Base-by-base conservation (phyloP, 257 asterid genomes). In the Cynanchum wilfordii region DNA sequence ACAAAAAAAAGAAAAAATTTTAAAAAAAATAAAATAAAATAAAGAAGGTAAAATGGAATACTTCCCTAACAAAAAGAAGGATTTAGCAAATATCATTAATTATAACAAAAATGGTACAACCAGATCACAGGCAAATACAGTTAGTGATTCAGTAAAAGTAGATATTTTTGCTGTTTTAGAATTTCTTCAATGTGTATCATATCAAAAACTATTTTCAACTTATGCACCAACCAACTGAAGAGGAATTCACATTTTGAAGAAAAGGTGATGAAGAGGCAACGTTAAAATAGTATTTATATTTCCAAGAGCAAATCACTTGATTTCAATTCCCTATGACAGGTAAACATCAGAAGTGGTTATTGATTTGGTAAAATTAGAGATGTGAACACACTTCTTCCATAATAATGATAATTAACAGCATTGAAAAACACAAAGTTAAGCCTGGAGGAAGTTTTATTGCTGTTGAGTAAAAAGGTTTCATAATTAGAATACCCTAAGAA, bases 401-500 rank as follows among this genome's bases (percentile, higher is more conserved):
- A 60, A 29, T 27, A 60, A 15, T 2, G 44, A 60, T 60, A 60
- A 24, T 16, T 60, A 60, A 60, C 42, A 60, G 22, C 42, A 59
- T 29, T 24, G 0, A 15, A 15, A 56, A 27, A 55, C 12, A 13
- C 27, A 40, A 8, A 7, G 65, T 5, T 51, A 10, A 42, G 10
- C 16, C 22, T 16, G 22, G 57, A 52, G 36, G 17, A 20, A 42
- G 47, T 68, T 51, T 47, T 4, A 60, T 6, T 17, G 20, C 2
- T 30, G 17, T 27, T 60, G 1, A 40, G 20, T 27, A 13, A 59
- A 17, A 59, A 16, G 17, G 7, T 1, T 58, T 25, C 65, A 9
- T 20, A 54, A 54, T 54, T 54, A 54, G 59, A 20, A 54, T 19
- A 54, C 36, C 70, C 52, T 44, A 29, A 55, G 69, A 73, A 73